Evolutionary conservation across 1,139 yeast species (phyloP), one percentile per base, ranked within the genome.

Genomic region (Blastobotrys proliferans): DNA sequence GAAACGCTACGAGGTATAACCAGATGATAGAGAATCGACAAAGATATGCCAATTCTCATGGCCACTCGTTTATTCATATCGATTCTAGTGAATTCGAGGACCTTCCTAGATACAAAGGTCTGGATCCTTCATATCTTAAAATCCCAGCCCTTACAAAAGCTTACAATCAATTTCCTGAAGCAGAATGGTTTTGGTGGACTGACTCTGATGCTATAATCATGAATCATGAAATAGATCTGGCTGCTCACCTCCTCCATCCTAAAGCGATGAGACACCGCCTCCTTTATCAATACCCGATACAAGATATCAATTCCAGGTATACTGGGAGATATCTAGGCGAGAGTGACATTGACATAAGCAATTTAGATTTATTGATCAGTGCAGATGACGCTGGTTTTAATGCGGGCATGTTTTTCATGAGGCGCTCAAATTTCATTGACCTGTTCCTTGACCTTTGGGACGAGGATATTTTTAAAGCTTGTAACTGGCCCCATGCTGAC

Each of bases 151-250:
- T 62, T 27, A 51, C 51, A 25, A 55, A 56, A 22, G 62, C 58
- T 5, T 59, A 57, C 40, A 52, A 51, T 21, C 38, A 35, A 10
- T 35, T 54, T 41, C 65, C 64, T 10, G 55, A 54, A 2, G 63
- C 54, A 14, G 63, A 62, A 34, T 62, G 67, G 67, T 47, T 63
- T 28, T 60, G 64, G 61, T 62, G 65, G 64, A 48, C 62, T 19
- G 67, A 62, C 36, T 46, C 54, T 2, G 66, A 62, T 45, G 50
- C 55, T 14, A 43, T 62, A 27, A 60, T 62, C 38, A 59, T 60
- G 57, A 59, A 62, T 43, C 54, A 56, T 11, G 44, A 45, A 17
- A 30, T 57, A 6, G 58, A 61, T 33, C 49, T 65, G 21, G 64
- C 61, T 13, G 48, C 47, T 18, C 61, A 57, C 38, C 31, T 66